phyloP scores from a whole-genome alignment of 78 protist genomes.

The Cavenderia fasciculata region DNA sequence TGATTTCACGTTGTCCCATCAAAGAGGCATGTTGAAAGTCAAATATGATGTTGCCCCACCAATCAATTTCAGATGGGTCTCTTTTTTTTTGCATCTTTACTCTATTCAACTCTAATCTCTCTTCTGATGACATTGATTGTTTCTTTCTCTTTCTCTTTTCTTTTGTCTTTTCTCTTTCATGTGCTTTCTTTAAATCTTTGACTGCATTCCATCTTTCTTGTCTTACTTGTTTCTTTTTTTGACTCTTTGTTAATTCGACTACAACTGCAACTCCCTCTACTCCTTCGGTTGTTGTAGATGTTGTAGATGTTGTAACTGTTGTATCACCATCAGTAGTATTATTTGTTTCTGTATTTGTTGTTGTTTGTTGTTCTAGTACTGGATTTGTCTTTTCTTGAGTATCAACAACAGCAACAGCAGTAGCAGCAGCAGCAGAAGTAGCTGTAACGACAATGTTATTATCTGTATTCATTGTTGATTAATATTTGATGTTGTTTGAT shows the following conservation, averaged over 20 bases:
- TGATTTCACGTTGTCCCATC: conserved; percentile 28
- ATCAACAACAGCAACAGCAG: too few relatives aligned
- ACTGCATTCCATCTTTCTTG: conserved; percentile 39
- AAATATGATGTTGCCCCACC: conserved; percentile 14
- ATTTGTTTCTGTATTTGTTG: too few relatives aligned
- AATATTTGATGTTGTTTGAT: too few relatives aligned
- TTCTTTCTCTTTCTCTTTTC: conserved; percentile 25
- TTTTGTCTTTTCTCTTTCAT: conserved; percentile 32
- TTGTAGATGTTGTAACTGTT: too few relatives aligned
- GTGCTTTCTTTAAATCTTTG: conserved; percentile 31
- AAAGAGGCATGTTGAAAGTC: conserved; percentile 16
- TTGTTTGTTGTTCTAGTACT: too few relatives aligned
- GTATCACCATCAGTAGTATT: too few relatives aligned
- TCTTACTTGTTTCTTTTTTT: conserved; percentile 36
- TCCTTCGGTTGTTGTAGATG: too few relatives aligned
- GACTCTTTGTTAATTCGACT: conserved; percentile 43
- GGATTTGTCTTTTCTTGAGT: too few relatives aligned
- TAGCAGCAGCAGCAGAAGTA: too few relatives aligned
- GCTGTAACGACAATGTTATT: too few relatives aligned
- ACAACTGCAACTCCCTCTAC: too few relatives aligned
- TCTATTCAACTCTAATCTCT: background rate
- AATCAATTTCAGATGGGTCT: background rate
- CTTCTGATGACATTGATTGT: conserved; percentile 40
- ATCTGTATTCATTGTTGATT: too few relatives aligned
- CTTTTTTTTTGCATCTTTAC: conserved; percentile 15